Evolutionary conservation across 2,329 filamentous ascomycete species (phyloP).

Genomic region (Atkinsonella texensis): DNA sequence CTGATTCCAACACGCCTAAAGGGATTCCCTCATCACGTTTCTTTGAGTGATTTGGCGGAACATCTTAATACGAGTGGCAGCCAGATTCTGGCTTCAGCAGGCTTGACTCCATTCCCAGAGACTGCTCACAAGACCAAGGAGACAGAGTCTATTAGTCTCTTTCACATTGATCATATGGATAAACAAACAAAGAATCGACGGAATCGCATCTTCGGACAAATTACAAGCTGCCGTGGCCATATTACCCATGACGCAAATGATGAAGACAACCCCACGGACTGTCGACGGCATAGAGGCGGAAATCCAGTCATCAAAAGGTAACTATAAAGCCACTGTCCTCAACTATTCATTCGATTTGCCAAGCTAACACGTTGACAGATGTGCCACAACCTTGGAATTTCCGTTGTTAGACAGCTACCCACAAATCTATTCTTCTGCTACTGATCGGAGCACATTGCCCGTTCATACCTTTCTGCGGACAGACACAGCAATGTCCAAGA

Average conservation of each 20-base stretch:
- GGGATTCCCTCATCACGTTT: constrained; percentile 27
- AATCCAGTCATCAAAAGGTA: constrained; percentile 18
- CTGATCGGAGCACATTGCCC: constrained; percentile 21
- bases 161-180: constrained; percentile 14
- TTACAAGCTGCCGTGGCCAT: constrained; percentile 14
- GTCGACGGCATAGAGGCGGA: constrained; percentile 14
- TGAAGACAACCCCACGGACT: constrained; percentile 3
- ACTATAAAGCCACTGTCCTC: background rate
- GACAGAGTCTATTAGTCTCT: constrained; percentile 20
- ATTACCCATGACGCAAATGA: constrained; percentile 2
- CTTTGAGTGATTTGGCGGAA: constrained; percentile 51
- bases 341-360: background rate
- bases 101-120: constrained; percentile 44
- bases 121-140: constrained; percentile 17
- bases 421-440: constrained; percentile 46
- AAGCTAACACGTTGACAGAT: constrained; percentile 1
- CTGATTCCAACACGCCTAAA: constrained; percentile 64
- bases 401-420: constrained; percentile 80
- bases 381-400: constrained; percentile 8
- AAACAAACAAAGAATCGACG: constrained; percentile 5
- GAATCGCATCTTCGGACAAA: constrained; percentile 18
- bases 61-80: constrained; percentile 64
- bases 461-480: constrained; percentile 55
- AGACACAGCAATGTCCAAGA: constrained; percentile 58
- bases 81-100: constrained; percentile 64